Evolutionary conservation across 805 yeast species (phyloP).

Genomic region (Kodamaea kakaduensis): DNA sequence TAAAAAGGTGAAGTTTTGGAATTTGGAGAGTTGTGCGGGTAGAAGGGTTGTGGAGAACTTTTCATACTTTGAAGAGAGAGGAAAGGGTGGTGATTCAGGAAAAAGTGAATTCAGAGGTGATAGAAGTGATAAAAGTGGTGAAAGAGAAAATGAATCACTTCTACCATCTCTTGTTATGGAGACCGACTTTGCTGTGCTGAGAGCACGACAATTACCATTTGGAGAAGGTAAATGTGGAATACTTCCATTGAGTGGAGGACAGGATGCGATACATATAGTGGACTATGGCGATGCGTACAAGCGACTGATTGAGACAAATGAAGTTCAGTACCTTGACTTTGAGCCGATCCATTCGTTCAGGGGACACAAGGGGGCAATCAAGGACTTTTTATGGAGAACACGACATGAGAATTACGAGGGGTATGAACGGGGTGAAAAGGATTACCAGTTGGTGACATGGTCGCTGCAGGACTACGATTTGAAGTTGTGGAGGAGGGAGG

Average conservation of each 20-base stretch:
- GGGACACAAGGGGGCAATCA: conserved; percentile 82
- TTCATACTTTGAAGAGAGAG: conserved; percentile 18
- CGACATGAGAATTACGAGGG: conserved; percentile 39
- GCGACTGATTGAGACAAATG: conserved; percentile 20
- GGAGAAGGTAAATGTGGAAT: conserved; percentile 72
- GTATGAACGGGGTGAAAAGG: conserved; percentile 51
- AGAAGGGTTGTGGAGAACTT: conserved; percentile 13
- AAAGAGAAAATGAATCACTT: too few relatives aligned
- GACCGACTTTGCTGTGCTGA: conserved; percentile 81
- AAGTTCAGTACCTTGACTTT: conserved; percentile 22
- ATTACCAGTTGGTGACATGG: conserved; percentile 92
- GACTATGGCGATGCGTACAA: conserved; percentile 39
- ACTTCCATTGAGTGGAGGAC: conserved; percentile 88
- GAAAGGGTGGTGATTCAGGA: conserved; percentile 5
- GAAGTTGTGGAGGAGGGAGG: conserved; percentile 69
- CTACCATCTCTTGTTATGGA: conserved; percentile 57
- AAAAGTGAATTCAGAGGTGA: conserved; percentile 7
- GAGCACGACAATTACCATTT: conserved; percentile 86
- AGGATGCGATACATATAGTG: conserved; percentile 56
- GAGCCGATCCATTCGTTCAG: conserved; percentile 50
- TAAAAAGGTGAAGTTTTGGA: conserved; percentile 78
- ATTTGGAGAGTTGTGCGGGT: conserved; percentile 36
- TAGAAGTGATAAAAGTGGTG: too few relatives aligned
- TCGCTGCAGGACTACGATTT: conserved; percentile 77
- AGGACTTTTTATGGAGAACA: conserved; percentile 84